Evolutionary conservation across 225 moss, liverwort and hornwort species (phyloP), one percentile per base, ranked within the genome.

Genomic region (Sphagnum tenellum): DNA sequence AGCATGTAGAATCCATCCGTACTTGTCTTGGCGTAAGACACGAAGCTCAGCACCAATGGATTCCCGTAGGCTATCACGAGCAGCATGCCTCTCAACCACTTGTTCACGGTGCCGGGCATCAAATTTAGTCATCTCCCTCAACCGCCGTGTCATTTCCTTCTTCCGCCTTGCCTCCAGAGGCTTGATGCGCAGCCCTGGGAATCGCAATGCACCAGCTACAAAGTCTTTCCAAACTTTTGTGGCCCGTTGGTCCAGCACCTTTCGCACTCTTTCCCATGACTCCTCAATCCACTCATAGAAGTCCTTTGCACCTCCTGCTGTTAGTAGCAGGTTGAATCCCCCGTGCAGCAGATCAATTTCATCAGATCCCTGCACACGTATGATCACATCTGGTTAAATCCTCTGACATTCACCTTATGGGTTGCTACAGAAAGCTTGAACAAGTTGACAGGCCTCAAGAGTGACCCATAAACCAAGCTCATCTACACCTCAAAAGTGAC

Each of bases 1-100:
- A 44, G 98, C 93, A 77, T 98, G 90, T 60, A 98, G 89, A 69
- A 98, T 87, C 98, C 98, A 93, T 64, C 93, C 93, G 73, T 98
- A 98, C 73, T 93, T 93, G 74, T 98, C 90, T 73, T 93, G 98
- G 12, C 93, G 82, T 70, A 98, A 78, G 7, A 87, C 86, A 63
- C 98, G 90, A 66, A 98, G 71, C 75, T 89, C 90, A 58, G 79
- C 83, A 62, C 82, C 84, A 78, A 86, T 84, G 29, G 90, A 85
- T 67, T 90, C 98, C 67, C 98, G 76, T 69, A 93, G 90, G 67
- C 89, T 84, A 85, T 76, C 86, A 74, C 77, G 65, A 71, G 82
- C 75, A 60, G 77, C 75, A 72, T 56, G 60, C 59, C 78, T 59
- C 66, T 83, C 74, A 49, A 64, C 49, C 82, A 93, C 90, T 60